phyloP scores from a whole-genome alignment of 805 yeast species.

The Cyberlindnera subsufficiens region DNA sequence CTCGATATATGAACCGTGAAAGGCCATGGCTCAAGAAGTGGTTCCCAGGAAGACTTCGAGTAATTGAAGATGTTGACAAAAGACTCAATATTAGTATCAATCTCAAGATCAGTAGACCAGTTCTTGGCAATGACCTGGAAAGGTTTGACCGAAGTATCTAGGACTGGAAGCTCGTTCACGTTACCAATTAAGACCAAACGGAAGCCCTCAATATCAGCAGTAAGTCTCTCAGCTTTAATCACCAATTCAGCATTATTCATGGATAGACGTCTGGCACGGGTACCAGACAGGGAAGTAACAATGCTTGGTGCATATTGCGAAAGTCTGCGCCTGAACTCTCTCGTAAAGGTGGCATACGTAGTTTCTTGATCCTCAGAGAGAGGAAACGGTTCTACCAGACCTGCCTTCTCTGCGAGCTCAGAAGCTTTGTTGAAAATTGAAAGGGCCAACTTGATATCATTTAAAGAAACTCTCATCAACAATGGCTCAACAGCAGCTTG shows the following conservation, averaged over 20 bases:
- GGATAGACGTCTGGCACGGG: constrained; percentile 17
- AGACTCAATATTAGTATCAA: constrained; percentile 58
- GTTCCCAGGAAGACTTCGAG: constrained; percentile 92
- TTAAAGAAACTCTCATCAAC: constrained; percentile 70
- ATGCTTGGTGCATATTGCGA: constrained; percentile 68
- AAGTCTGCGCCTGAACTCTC: constrained; percentile 55
- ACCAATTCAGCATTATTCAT: constrained; percentile 32
- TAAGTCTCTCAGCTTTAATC: constrained; percentile 63
- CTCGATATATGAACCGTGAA: constrained; percentile 65
- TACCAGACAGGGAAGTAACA: constrained; percentile 42
- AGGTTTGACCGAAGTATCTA: constrained; percentile 69
- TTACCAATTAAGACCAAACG: constrained; percentile 84
- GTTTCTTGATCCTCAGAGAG: constrained; percentile 12
- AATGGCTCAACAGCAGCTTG: constrained; percentile 75
- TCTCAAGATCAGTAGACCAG: constrained; percentile 82
- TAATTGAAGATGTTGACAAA: constrained; percentile 78
- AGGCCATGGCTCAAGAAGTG: constrained; percentile 84
- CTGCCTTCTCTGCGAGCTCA: constrained; percentile 28
- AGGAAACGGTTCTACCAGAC: constrained; percentile 15
- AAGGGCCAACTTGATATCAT: constrained; percentile 81
- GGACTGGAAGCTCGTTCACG: constrained; percentile 82
- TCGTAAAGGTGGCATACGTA: constrained; percentile 41
- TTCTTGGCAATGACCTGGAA: constrained; percentile 64
- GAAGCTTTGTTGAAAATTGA: constrained; percentile 69
- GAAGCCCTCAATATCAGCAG: constrained; percentile 64